Base-by-base conservation (phyloP, 1,284 basidiomycete genomes). In the Trametes sp. region DNA sequence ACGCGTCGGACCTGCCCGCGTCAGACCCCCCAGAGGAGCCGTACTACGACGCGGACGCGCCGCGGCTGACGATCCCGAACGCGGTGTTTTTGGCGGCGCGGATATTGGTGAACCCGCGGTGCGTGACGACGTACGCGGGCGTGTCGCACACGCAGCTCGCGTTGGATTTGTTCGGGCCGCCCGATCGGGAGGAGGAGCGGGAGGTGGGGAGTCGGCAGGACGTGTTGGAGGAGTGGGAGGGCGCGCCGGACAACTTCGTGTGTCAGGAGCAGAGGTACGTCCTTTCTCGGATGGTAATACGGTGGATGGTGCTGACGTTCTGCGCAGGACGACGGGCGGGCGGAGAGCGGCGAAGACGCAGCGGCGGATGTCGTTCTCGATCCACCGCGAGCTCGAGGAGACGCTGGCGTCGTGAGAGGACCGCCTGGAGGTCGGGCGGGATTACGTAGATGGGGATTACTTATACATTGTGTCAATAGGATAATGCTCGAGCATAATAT, bases 61-160 rank as follows among this genome's bases (percentile, higher is more conserved):
- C 62, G 11, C 79, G 78, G 52, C 76, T 93, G 56, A 83, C 88
- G 14, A 89, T 95, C 59, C 93, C 95, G n/a, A 98, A 98, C 77
- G 88, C 87, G 21, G 89, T 88, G 13, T 98, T 95, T 78, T 82
- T 87, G 11, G 89, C 95, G 1, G 96, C 95, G 2, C 82, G 95
- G 58, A 97, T 98, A 69, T 77, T 98, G 64, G 90, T 98, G 63
- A 98, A 98, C 74, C 96, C 96, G 6, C 87, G 95, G 14, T 98
- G 96, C 75, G 92, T 96, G 46, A 98, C 96, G 48, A 98, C 96
- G 19, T 98, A 98, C 73, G 96, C 96, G 0, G 96, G 96, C 7
- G 96, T 98, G 4, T 93, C 90, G 67, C 96, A 98, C 76, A 94
- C 94, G 21, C 91, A 95, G 75, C 85, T 98, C 42, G 95, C 96